These are phyloP conservation scores for Iris macrosiphon DNA, from an alignment of 106 monocot species.

Conservation along the genomic window DNA sequence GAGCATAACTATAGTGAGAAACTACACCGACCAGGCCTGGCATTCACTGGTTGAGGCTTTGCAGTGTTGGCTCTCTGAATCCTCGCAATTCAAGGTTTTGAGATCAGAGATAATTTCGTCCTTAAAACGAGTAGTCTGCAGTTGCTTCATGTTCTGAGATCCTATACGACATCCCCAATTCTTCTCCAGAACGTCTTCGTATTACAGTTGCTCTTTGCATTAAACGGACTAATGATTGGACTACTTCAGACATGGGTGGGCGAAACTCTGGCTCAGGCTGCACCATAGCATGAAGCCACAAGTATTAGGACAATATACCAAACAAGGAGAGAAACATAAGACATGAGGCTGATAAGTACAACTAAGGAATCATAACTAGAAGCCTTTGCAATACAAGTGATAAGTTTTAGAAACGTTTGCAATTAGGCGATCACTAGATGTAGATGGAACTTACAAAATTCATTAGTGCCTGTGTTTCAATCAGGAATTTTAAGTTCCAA, in stretches of 20 bases:
- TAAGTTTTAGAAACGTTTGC: too few species aligned
- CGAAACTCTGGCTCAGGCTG: conserved; percentile 16
- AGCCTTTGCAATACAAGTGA: too few species aligned
- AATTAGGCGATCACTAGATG: too few species aligned
- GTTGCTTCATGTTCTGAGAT: conserved; percentile 33
- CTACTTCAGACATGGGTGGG: neutral
- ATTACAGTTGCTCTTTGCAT: neutral
- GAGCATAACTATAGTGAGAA: too few species aligned
- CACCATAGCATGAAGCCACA: conserved; percentile 9
- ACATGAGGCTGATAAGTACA: too few species aligned
- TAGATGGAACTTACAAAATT: too few species aligned
- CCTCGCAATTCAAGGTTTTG: neutral
- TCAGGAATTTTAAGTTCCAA: too few species aligned
- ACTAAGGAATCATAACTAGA: too few species aligned
- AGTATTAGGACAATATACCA: too few species aligned
- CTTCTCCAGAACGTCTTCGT: neutral
- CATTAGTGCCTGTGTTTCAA: too few species aligned
- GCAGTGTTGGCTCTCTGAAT: neutral
- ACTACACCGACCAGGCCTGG: neutral
- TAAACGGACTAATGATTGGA: neutral
- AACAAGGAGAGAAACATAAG: too few species aligned
- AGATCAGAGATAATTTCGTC: too few species aligned
- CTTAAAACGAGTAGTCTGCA: conserved; percentile 15
- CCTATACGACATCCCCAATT: conserved; percentile 33
- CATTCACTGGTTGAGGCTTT: neutral